Percentiles rank a stretch among this genome's conserved stretches.
Conservation (phyloP, 768 basidiomycete genomes). For the Suillus tomentosus region DNA sequence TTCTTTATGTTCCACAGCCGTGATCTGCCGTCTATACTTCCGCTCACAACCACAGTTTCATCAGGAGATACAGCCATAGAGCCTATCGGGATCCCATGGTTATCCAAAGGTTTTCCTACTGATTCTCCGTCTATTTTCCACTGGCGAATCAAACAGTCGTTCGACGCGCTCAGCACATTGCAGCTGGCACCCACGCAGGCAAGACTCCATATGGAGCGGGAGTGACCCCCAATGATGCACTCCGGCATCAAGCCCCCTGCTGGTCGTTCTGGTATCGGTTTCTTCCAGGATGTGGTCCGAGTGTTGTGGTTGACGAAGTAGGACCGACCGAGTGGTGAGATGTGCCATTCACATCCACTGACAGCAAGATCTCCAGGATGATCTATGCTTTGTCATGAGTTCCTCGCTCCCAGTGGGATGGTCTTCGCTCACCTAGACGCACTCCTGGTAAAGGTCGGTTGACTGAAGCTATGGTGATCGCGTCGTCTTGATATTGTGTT, state of each 20-base stretch:
- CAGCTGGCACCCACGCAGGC: neutral
- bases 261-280: neutral
- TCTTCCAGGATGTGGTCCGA: neutral
- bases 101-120: neutral
- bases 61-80: neutral
- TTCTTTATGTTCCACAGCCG: neutral
- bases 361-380: neutral
- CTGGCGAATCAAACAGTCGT: neutral
- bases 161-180: neutral
- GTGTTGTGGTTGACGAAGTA: neutral
- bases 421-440: neutral
- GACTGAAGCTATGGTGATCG: neutral
- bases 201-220: neutral
- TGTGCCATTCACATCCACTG: neutral
- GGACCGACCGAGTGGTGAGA: neutral
- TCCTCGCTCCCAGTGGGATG: neutral
- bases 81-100: neutral
- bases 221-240: neutral
- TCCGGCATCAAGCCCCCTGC: neutral
- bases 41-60: neutral
- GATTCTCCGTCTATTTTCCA: neutral
- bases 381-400: neutral
- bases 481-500: neutral
- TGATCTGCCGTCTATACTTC: neutral
- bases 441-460: constrained; percentile 5